Evolutionary conservation across 305 asterid genomes (phyloP).

Genomic region (Vinca major): DNA sequence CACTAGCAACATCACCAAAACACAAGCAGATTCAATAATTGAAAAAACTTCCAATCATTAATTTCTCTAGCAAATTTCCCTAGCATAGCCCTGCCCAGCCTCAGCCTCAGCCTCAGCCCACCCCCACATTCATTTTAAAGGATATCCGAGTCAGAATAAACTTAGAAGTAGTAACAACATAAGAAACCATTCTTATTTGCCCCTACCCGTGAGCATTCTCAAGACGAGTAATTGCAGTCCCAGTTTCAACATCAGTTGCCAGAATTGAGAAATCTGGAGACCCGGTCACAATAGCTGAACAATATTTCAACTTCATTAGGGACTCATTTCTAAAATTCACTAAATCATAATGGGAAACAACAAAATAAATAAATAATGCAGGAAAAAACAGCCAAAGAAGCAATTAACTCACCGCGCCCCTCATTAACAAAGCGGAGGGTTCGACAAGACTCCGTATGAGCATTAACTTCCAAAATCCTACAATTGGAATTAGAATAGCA

Average conservation of each 20-base stretch:
- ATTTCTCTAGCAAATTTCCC: not conserved
- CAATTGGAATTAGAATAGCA: not conserved
- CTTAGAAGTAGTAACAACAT: not conserved
- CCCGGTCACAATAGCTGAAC: constrained; percentile 65
- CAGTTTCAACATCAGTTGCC: constrained; percentile 88
- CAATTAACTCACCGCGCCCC: constrained; percentile 54
- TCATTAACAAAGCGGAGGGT: constrained; percentile 71
- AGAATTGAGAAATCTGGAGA: constrained; percentile 84
- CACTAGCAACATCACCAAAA: constrained; percentile 6
- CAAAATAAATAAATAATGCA: not conserved
- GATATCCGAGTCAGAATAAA: not conserved
- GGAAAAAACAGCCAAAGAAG: not conserved
- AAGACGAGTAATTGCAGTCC: constrained; percentile 48
- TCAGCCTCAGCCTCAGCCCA: not conserved
- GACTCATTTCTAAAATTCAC: constrained; percentile 4
- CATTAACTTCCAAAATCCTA: constrained; percentile 64
- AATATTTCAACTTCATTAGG: constrained; percentile 8
- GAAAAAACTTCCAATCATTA: not conserved
- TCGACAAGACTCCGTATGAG: constrained; percentile 83
- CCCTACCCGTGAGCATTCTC: constrained; percentile 76
- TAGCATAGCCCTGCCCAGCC: not conserved
- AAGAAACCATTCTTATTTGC: not conserved
- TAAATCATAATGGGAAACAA: constrained; percentile 1
- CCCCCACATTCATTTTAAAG: not conserved
- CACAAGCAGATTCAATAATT: not conserved